Evolutionary conservation across 2,329 filamentous ascomycete species (phyloP).

Genomic region (Hypoxylon sp.): DNA sequence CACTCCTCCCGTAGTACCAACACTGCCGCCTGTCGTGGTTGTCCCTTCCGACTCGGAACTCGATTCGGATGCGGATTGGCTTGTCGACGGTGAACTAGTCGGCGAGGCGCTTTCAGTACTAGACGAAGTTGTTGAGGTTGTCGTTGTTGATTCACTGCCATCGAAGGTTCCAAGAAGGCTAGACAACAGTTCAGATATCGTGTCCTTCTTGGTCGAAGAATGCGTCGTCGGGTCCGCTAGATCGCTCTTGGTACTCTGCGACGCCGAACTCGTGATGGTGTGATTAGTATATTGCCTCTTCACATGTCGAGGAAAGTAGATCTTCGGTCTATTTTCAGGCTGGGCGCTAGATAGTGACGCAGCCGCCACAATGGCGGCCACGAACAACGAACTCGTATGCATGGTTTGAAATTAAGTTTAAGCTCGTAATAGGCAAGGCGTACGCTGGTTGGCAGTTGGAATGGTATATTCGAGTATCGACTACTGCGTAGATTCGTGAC

Average conservation of each 20-base stretch:
- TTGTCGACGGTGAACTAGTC: slow-evolving; percentile 25
- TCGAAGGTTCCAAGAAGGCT: slow-evolving; percentile 38
- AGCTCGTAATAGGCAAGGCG: slow-evolving; percentile 31
- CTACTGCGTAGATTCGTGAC: slow-evolving; percentile 39
- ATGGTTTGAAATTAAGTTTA: slow-evolving; percentile 45
- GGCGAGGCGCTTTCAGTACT: slow-evolving; percentile 20
- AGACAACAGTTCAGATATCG: slow-evolving; percentile 47
- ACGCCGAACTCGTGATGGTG: slow-evolving; percentile 50
- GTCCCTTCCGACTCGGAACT: slow-evolving; percentile 12
- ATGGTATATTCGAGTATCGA: slow-evolving; percentile 38
- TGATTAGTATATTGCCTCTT: slow-evolving; percentile 57
- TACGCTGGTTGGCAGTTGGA: slow-evolving; percentile 23
- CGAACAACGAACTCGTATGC: slow-evolving; percentile 50
- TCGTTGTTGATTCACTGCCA: slow-evolving; percentile 20
- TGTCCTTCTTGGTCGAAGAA: slow-evolving; percentile 45
- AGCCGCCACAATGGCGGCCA: slow-evolving; percentile 56
- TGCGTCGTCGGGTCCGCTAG: slow-evolving; percentile 33
- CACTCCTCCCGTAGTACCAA: slow-evolving; percentile 28
- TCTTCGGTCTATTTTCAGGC: slow-evolving; percentile 55
- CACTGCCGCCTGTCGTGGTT: slow-evolving; percentile 30
- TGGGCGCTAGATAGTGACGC: slow-evolving; percentile 56
- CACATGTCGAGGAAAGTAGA: slow-evolving; percentile 60
- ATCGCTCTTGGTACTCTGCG: slow-evolving; percentile 41
- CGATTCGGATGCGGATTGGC: slow-evolving; percentile 21
- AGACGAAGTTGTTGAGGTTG: slow-evolving; percentile 5